phyloP scores from a whole-genome alignment of 2,329 filamentous ascomycete genomes.

The Sarocladium kiliense region DNA sequence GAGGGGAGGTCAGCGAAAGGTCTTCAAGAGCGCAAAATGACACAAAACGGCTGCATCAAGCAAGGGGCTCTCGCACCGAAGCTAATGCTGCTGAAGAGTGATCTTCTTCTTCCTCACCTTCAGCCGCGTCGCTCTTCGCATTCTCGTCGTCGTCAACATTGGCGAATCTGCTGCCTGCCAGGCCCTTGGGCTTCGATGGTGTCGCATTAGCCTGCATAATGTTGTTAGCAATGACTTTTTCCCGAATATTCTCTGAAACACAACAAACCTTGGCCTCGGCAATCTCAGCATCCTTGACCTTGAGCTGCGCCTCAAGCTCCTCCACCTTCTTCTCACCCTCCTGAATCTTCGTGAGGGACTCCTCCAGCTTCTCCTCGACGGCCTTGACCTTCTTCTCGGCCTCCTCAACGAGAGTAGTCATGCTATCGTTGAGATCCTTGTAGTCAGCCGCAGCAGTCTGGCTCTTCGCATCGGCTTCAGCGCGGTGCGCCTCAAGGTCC shows the following conservation, averaged over 20 bases:
- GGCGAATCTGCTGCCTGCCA: constrained; percentile 51
- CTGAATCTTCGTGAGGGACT: constrained; percentile 34
- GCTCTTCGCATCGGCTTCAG: constrained; percentile 43
- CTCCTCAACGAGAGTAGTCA: constrained; percentile 57
- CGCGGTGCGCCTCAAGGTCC: constrained; percentile 47
- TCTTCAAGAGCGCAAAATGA: too few relatives aligned
- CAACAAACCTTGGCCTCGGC: constrained; percentile 52
- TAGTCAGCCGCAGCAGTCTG: constrained; percentile 57
- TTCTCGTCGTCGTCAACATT: constrained; percentile 29
- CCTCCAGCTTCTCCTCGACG: constrained; percentile 43
- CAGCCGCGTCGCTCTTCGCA: constrained; percentile 33
- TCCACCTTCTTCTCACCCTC: constrained; percentile 43
- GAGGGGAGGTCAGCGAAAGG: too few relatives aligned
- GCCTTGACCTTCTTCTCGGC: constrained; percentile 49
- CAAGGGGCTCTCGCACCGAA: constrained; percentile 56
- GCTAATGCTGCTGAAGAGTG: constrained; percentile 61
- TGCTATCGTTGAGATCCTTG: constrained; percentile 57
- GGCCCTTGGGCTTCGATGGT: constrained; percentile 41
- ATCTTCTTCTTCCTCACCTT: constrained; percentile 58
- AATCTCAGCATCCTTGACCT: constrained; percentile 60
- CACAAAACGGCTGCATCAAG: constrained; percentile 29
- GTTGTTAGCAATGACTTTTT: neutral
- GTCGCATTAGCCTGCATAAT: constrained; percentile 38
- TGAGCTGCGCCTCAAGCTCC: constrained; percentile 49
- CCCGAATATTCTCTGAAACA: too few relatives aligned